phyloP scores from a whole-genome alignment of 2,329 filamentous ascomycete genomes.

The Aspergillus piperis region DNA sequence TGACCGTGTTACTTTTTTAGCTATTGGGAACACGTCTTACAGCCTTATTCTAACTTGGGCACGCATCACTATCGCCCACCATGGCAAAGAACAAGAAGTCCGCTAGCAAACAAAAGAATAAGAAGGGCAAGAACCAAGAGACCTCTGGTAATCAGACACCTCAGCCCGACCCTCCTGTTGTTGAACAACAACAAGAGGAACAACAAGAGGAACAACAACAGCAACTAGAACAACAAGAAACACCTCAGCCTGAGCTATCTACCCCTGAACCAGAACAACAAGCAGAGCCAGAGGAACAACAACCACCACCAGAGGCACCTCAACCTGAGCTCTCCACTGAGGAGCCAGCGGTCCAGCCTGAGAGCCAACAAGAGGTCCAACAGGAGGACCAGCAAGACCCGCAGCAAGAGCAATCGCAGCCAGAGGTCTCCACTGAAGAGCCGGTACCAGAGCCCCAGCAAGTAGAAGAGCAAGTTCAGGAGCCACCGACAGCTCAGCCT shows the following conservation, averaged over 20 bases:
- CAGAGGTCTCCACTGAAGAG: neutral
- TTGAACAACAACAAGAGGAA: conserved; percentile 22
- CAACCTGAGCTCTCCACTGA: conserved; percentile 2
- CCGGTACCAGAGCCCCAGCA: conserved; percentile 9
- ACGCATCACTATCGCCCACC: conserved; percentile 34
- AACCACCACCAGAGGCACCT: conserved; percentile 5
- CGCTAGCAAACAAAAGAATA: conserved; percentile 34
- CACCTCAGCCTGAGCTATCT: conserved; percentile 12
- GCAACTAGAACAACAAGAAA: conserved; percentile 15
- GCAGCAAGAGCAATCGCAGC: neutral
- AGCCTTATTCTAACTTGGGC: conserved; percentile 30
- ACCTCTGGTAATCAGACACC: conserved; percentile 28
- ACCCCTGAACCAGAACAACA: conserved; percentile 5
- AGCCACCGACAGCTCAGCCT: neutral
- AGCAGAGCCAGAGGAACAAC: conserved; percentile 13
- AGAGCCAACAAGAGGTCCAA: conserved; percentile 3
- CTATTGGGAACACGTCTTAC: conserved; percentile 38
- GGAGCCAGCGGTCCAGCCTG: conserved; percentile 8
- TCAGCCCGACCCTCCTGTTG: conserved; percentile 25
- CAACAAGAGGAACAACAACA: conserved; percentile 22
- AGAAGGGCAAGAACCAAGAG: conserved; percentile 37
- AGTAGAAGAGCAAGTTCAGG: conserved; percentile 1
- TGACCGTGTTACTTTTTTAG: conserved; percentile 25
- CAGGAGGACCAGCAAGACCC: conserved; percentile 7
- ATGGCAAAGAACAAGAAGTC: conserved; percentile 34